These are phyloP conservation scores for Fusarium sp. DNA, from an alignment of 2,329 filamentous ascomycete species.

Conservation along the genomic window DNA sequence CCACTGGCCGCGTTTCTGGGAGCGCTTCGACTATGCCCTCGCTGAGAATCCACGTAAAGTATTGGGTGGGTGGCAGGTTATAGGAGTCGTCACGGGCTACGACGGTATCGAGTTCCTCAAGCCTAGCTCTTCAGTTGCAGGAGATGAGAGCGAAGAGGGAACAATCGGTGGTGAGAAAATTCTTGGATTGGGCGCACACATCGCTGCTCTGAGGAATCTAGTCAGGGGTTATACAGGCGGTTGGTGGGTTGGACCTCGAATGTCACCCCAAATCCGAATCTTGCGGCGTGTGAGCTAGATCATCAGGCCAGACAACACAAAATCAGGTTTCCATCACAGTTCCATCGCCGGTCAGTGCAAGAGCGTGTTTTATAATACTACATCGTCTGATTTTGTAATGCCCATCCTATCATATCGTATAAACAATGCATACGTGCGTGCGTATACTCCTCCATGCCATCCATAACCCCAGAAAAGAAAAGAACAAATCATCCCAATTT, in stretches of 20 bases:
- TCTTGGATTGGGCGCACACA: slow-evolving; percentile 60
- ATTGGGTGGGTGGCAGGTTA: slow-evolving; percentile 66
- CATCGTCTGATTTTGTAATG: slow-evolving; percentile 29
- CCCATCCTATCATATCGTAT: slow-evolving; percentile 34
- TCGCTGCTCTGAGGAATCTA: slow-evolving; percentile 55
- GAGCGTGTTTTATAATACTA: slow-evolving; percentile 23
- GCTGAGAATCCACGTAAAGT: slow-evolving; percentile 64
- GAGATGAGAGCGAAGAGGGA: slow-evolving; percentile 19
- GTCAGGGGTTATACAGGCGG: slow-evolving; percentile 66
- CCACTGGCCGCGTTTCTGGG: slow-evolving; percentile 68
- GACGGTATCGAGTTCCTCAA: slow-evolving; percentile 69
- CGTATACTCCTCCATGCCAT: slow-evolving; percentile 30
- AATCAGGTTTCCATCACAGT: not conserved
- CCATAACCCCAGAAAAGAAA: slow-evolving; percentile 19
- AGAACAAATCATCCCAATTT: slow-evolving; percentile 21
- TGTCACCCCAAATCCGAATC: slow-evolving; percentile 67
- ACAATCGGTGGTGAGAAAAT: slow-evolving; percentile 44
- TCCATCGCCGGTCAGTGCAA: not conserved
- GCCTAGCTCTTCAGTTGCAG: slow-evolving; percentile 54
- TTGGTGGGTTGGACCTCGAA: slow-evolving; percentile 74
- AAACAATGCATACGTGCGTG: slow-evolving; percentile 36
- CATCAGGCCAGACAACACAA: not conserved
- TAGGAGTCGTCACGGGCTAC: slow-evolving; percentile 69
- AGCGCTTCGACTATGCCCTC: slow-evolving; percentile 72
- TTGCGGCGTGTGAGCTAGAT: slow-evolving; percentile 51